Evolutionary conservation across 2,329 filamentous ascomycete species (phyloP).

Genomic region (Paraphaeosphaeria minitans): DNA sequence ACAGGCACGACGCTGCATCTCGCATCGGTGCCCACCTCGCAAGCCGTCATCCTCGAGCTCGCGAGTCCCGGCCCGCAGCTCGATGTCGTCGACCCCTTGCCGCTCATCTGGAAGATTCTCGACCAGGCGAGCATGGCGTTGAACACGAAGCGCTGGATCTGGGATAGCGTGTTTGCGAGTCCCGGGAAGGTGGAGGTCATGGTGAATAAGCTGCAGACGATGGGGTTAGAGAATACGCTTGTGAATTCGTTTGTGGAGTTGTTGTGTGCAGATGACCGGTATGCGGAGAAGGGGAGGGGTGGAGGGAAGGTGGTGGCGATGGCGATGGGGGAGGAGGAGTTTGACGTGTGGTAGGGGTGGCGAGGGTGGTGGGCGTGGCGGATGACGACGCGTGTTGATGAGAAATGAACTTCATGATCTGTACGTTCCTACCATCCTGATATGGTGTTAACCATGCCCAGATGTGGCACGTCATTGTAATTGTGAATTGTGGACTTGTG

Average conservation of each 20-base stretch:
- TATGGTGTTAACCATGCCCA: too few species aligned
- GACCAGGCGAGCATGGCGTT: slow-evolving; percentile 36
- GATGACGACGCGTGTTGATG: too few species aligned
- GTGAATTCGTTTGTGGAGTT: slow-evolving; percentile 28
- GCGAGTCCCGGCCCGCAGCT: slow-evolving; percentile 34
- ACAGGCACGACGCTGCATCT: slow-evolving; percentile 39
- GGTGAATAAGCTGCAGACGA: slow-evolving; percentile 24
- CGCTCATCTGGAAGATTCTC: slow-evolving; percentile 35
- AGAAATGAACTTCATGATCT: too few species aligned
- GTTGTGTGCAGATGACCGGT: slow-evolving; percentile 29
- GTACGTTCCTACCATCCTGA: too few species aligned
- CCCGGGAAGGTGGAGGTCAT: slow-evolving; percentile 11
- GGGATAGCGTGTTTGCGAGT: slow-evolving; percentile 7
- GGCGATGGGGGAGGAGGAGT: neutral
- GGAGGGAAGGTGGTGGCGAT: neutral
- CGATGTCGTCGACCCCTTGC: slow-evolving; percentile 39
- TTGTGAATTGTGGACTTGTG: too few species aligned
- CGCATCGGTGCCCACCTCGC: slow-evolving; percentile 24
- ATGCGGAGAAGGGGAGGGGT: slow-evolving; percentile 9
- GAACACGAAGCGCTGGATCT: slow-evolving; percentile 42
- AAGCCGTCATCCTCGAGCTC: slow-evolving; percentile 37
- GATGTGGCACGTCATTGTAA: too few species aligned
- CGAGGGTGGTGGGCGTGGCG: too few species aligned
- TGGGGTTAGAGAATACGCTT: slow-evolving; percentile 20
- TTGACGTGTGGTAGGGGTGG: slow-evolving; percentile 4